Base-by-base conservation (phyloP, 1,139 yeast genomes). In the Pichia sp. region DNA sequence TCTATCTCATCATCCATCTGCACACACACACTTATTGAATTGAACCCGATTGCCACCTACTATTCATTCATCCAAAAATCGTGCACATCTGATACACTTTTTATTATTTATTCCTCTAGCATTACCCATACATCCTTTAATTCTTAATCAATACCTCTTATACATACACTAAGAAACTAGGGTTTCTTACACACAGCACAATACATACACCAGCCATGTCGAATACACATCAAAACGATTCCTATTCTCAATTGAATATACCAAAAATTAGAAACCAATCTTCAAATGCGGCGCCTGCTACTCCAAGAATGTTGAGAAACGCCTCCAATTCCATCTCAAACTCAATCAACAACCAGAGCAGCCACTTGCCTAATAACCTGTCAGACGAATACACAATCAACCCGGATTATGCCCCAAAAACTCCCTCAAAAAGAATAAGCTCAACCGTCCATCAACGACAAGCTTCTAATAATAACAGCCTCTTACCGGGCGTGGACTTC, bases 291-390 rank as follows among this genome's bases (percentile, higher is more conserved):
- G 80, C 76, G 1, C 90, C 89, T 2, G 91, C 91, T 3, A 83
- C 91, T 1, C 86, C 90, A n/a, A 69, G 91, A 58, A 85, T 85
- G 93, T 69, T 85, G 57, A 72, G 89, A 52, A 79, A 78, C 56
- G 75, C 74, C 12, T 71, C 73, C 34, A 57, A 54, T 41, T 40
- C 61, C 9, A 24, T 24, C 12, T 24, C 31, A 10, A 28, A 28
- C 14, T 28, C 31, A 28, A 28, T 28, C 14, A 28, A 28, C 14
- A 28, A 28, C 14, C 6, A 28, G 11, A 24, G 31, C 31, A 10
- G n/a, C n/a, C n/a, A n/a, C n/a, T n/a, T n/a, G n/a, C 31, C 31
- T 18, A 47, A 50, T 11, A 48, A 49, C 28, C 27, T 58, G 20
- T 33, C 50, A 8, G 64, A 58, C 36, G 62, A 59, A 30, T 54